Evolutionary conservation across 2,329 filamentous ascomycete genomes (phyloP), one percentile per base, ranked within the genome.

Genomic region (Pestalotiopsis sp.): DNA sequence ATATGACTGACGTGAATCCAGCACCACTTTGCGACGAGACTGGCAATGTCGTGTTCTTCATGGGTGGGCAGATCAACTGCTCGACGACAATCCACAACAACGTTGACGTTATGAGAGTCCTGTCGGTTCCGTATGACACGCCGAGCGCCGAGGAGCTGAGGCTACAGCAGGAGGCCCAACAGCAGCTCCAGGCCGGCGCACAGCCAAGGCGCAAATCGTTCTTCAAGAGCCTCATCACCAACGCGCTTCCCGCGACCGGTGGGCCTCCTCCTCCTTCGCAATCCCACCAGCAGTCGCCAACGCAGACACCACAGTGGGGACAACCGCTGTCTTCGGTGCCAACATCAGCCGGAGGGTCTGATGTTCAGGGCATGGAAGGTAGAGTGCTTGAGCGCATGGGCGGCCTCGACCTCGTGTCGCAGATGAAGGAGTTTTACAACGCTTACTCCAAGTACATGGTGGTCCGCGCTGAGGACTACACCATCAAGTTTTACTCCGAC

Each of bases 1-100:
- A 41, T 74, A 83, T 2, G 82, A 27, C 14, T 49, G 9, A 65
- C n/a, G 20, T 12, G 20, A 45, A 56, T n/a, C 20, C 78, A 9
- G 75, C 80, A 25, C 82, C 83, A 0, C 72, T 84, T 3, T 75
- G 79, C 59, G 79, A 83, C 68, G 77, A 74, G 4, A 68, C 72
- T 12, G 82, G 82, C 7, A 77, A 78, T 7, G 72, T 82, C 1
- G 74, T 69, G 1, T 84, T 81, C 74, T 84, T 81, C 72, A 74
- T 84, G 6, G 83, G 83, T 1, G 83, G 81, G 1, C 83, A 84
- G 67, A 80, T 84, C 61, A 84, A 84, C 69, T 83, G 80, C 67
- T 82, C 80, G 17, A 83, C 80, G 4, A 82, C 81, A 0, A 79
- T 84, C 14, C 80, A 83, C 71, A 81, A 75, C 61, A 76, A 76